phyloP scores from a whole-genome alignment of 192 early-diverging fungal species.

The Podila epigama region DNA sequence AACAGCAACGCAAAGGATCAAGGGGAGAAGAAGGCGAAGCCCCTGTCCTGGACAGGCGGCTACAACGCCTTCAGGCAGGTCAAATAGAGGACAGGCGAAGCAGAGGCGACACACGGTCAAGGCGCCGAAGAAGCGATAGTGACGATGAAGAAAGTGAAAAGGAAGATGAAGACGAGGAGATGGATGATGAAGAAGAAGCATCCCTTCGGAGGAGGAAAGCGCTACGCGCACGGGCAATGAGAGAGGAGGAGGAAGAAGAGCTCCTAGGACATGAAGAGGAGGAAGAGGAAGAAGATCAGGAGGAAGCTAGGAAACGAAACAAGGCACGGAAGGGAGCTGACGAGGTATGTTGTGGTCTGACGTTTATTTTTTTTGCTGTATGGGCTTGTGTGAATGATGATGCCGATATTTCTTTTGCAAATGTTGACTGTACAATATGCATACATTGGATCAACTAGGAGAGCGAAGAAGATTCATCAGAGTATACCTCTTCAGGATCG shows the following conservation, averaged over 20 bases:
- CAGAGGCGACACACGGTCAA: slow-evolving; percentile 35
- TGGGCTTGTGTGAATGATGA: background rate
- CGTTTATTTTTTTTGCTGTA: background rate
- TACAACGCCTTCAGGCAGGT: slow-evolving; percentile 56
- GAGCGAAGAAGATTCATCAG: slow-evolving; percentile 50
- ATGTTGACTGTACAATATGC: slow-evolving; percentile 7
- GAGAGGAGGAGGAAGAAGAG: slow-evolving; percentile 53
- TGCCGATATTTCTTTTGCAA: background rate
- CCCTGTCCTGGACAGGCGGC: slow-evolving; percentile 47
- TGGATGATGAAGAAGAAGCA: slow-evolving; percentile 62
- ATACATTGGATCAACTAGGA: slow-evolving; percentile 49
- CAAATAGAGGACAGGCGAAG: slow-evolving; percentile 22
- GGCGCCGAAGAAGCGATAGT: slow-evolving; percentile 6
- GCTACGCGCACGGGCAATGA: slow-evolving; percentile 19
- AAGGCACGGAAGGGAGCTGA: slow-evolving; percentile 40
- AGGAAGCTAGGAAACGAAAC: slow-evolving; percentile 25
- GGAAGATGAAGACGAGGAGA: slow-evolving; percentile 44
- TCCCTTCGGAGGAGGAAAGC: slow-evolving; percentile 36
- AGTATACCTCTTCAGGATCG: slow-evolving; percentile 75
- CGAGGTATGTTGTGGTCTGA: slow-evolving; percentile 20
- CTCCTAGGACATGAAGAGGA: slow-evolving; percentile 50
- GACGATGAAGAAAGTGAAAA: slow-evolving; percentile 16
- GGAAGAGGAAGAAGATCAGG: slow-evolving; percentile 54
- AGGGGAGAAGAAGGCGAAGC: background rate
- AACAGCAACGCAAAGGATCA: background rate